Percentiles rank a stretch among this genome's conserved stretches.
Conservation (phyloP, 306 rosid species). For the Trifolium repens region DNA sequence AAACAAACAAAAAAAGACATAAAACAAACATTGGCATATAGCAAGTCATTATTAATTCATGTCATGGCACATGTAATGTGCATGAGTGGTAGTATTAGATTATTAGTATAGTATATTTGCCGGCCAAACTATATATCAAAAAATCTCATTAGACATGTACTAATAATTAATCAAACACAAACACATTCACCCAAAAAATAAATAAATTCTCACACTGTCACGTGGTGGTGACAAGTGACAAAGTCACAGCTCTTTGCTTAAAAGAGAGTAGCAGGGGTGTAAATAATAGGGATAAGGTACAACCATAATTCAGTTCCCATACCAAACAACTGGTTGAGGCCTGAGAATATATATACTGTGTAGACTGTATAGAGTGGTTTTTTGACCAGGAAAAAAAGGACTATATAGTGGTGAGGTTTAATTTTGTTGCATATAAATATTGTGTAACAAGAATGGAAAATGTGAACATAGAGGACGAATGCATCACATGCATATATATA, state of each 20-base stretch:
- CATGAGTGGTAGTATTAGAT: neutral
- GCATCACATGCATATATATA: neutral
- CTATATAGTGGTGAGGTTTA: neutral
- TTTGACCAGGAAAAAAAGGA: neutral
- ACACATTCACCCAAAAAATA: no score
- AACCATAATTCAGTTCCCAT: neutral
- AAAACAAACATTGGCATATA: no score
- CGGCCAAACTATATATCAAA: no score
- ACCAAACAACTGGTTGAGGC: neutral
- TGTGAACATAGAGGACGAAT: neutral
- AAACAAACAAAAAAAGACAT: no score
- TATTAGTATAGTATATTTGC: no score
- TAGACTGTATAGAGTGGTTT: neutral
- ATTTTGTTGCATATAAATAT: neutral
- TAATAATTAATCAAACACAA: no score
- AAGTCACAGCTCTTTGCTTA: neutral
- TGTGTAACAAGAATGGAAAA: neutral
- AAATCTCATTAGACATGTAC: no score
- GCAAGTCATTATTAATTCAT: no score
- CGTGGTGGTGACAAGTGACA: neutral
- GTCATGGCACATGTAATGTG: neutral
- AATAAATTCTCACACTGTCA: neutral
- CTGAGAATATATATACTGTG: neutral
- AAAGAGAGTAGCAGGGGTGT: neutral
- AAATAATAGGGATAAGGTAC: constrained; percentile 3